These are phyloP conservation scores for Paramecium pentaurelia DNA, from an alignment of 73 alveolate genomes.

Conservation along the genomic window DNA sequence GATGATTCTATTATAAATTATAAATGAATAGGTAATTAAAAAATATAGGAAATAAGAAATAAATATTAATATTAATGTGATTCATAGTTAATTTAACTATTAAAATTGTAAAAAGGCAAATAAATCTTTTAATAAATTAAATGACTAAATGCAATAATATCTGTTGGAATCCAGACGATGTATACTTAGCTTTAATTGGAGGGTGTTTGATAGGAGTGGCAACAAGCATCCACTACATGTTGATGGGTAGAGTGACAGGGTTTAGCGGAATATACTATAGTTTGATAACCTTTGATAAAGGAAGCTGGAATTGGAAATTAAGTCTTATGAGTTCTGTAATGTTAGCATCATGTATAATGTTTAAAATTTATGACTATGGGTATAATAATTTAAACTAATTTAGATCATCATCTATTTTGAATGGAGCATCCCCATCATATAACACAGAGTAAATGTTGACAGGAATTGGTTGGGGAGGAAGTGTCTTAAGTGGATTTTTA, in stretches of 20 bases:
- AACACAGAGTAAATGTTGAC: not conserved
- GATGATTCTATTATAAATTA: not conserved
- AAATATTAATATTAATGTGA: not conserved
- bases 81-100: not conserved
- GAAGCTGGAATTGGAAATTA: slow-evolving; percentile 67
- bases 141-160: not conserved
- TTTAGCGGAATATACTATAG: slow-evolving; percentile 67
- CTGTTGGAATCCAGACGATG: slow-evolving; percentile 48
- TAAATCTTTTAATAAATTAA: not conserved
- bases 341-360: slow-evolving; percentile 62
- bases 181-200: slow-evolving; percentile 64
- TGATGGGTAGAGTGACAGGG: slow-evolving; percentile 87
- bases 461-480: not conserved
- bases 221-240: slow-evolving; percentile 68
- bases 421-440: not conserved
- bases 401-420: not conserved
- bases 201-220: slow-evolving; percentile 74
- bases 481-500: not conserved
- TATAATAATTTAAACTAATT: not conserved
- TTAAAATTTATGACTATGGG: slow-evolving; percentile 1
- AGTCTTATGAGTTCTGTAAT: slow-evolving; percentile 68
- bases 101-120: not conserved
- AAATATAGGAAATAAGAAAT: not conserved
- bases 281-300: slow-evolving; percentile 52
- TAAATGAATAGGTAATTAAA: not conserved